phyloP scores from a whole-genome alignment of 257 asterid species.

The Nicotiana tomentosiformis region DNA sequence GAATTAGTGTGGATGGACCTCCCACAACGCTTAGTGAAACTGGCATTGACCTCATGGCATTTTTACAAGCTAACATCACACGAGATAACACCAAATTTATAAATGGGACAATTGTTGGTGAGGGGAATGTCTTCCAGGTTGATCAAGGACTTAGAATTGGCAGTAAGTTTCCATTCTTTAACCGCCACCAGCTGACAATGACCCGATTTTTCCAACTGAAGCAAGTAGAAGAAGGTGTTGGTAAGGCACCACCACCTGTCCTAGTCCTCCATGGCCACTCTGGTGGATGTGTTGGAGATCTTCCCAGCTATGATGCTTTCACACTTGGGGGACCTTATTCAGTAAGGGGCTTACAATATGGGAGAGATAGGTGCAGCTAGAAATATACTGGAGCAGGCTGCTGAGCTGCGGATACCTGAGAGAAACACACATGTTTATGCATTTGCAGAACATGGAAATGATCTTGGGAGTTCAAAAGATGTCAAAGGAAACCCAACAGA shows the following conservation, averaged over 20 bases:
- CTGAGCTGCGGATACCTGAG: constrained; percentile 84
- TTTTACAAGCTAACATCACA: constrained; percentile 87
- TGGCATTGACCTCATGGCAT: constrained; percentile 88
- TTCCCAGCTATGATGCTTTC: constrained; percentile 94
- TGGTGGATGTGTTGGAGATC: constrained; percentile 98
- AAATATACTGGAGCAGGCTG: constrained; percentile 81
- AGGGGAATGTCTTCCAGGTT: constrained; percentile 88
- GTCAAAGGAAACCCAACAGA: constrained; percentile 96
- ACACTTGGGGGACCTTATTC: constrained; percentile 98
- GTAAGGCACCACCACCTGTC: constrained; percentile 88
- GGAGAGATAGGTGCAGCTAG: constrained; percentile 98
- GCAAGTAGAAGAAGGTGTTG: constrained; percentile 92
- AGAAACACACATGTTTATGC: constrained; percentile 75
- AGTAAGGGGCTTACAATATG: constrained; percentile 88
- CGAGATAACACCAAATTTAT: constrained; percentile 89
- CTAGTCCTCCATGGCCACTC: constrained; percentile 91
- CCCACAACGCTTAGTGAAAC: constrained; percentile 98
- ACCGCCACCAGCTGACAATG: constrained; percentile 82
- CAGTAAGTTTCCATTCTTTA: constrained; percentile 74
- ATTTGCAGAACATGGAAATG: constrained; percentile 94
- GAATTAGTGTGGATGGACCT: constrained; percentile 96
- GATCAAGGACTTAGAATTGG: constrained; percentile 97
- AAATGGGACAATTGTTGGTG: constrained; percentile 95
- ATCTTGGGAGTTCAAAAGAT: constrained; percentile 84
- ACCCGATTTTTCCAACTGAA: constrained; percentile 71